Evolutionary conservation across 352 stramenopile species (phyloP).

Genomic region (Phytophthora vignae): DNA sequence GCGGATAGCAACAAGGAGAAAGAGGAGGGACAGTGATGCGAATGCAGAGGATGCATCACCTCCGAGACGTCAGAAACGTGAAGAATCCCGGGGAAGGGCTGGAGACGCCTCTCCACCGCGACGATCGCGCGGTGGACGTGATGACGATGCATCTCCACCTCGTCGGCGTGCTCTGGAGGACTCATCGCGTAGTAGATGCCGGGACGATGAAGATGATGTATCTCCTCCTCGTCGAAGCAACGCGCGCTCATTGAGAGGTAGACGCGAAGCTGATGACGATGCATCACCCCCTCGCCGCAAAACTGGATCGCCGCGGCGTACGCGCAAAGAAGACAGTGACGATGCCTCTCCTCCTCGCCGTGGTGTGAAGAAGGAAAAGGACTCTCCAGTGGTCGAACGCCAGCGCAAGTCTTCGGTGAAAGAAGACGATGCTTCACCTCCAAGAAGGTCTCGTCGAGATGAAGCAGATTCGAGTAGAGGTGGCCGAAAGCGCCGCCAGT

Average conservation of each 20-base stretch:
- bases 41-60: constrained; percentile 36
- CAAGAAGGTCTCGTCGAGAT: constrained; percentile 27
- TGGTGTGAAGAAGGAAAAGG: constrained; percentile 9
- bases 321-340: constrained; percentile 3
- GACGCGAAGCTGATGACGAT: neutral
- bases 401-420: neutral
- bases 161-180: constrained; percentile 1
- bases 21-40: constrained; percentile 18
- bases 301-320: neutral
- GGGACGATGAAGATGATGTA: constrained; percentile 21
- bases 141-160: constrained; percentile 27
- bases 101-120: constrained; percentile 31
- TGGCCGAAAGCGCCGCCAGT: constrained; percentile 14
- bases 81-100: constrained; percentile 1
- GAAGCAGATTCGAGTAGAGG: constrained; percentile 7
- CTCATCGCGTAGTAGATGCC: constrained; percentile 1
- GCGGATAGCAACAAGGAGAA: neutral
- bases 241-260: neutral
- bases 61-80: constrained; percentile 15
- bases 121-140: constrained; percentile 4
- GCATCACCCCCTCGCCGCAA: constrained; percentile 13
- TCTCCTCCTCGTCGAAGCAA: constrained; percentile 13
- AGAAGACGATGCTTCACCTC: constrained; percentile 30
- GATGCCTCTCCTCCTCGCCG: constrained; percentile 34
- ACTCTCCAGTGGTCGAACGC: neutral